Evolutionary conservation across 2,329 filamentous ascomycete genomes (phyloP), one percentile per base, ranked within the genome.

Genomic region (Raffaelea albimanens): DNA sequence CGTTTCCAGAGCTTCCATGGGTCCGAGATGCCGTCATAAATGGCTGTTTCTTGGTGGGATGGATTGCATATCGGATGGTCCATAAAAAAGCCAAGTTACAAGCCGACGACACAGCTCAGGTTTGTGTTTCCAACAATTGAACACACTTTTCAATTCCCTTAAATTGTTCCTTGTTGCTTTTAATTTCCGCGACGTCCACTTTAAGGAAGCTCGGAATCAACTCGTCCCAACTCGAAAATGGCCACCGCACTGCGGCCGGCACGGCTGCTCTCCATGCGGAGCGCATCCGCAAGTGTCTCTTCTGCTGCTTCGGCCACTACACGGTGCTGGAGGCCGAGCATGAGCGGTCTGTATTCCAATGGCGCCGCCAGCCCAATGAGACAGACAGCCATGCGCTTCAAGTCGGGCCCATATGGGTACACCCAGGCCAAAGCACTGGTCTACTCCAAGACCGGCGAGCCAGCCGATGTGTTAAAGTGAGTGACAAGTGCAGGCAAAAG

Each of bases 361-460:
- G 4, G 2, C 19, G 25, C 42, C 20, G 41, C 22, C 9, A 29
- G 31, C 31, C 49, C 49, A 4, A n/a, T 44, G 39, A 38, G 19
- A 39, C 44, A 45, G 43, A 46, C 34, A 13, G 29, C 39, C 0
- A 42, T 52, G 46, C 71, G 76, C 40, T 60, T 62, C 62, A 78
- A 76, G 59, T 80, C 76, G 4, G 77, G 75, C 0, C 76, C 78
- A 0, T 90, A 87, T 61, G 87, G 87, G 58, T 93, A 93, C 67
- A 87, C 85, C 39, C 86, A 91, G 66, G 83, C 86, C 54, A 90
- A 89, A 69, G 78, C 83, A n/a, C 78, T 93, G 55, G 80, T 86
- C 42, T 88, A 87, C 64, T 78, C 78, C 38, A 73, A 83, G 52
- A 80, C 83, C 60, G 87, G 87, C 61, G 85, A 90, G 62, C 87